Conservation (phyloP, 2,329 filamentous ascomycete genomes). For the Colletotrichum graminicola region DNA sequence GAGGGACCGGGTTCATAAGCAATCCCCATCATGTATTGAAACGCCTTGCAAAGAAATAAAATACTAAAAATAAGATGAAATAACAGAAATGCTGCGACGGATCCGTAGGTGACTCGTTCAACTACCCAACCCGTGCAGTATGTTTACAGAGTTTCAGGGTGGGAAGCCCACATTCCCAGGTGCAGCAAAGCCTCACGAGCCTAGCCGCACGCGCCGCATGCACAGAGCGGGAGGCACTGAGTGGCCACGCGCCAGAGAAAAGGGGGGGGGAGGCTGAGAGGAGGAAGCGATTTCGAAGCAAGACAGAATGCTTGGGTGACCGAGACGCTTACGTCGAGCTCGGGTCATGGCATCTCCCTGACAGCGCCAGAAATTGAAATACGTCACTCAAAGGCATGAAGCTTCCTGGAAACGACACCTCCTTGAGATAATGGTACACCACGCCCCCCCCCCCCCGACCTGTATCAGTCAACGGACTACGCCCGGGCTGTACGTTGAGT, state of each 20-base stretch:
- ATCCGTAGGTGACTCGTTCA: slow-evolving; percentile 15
- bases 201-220: neutral
- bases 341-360: slow-evolving; percentile 15
- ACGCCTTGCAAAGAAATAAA: slow-evolving; percentile 3
- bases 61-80: no score
- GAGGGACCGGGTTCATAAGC: slow-evolving; percentile 3
- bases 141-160: slow-evolving; percentile 29
- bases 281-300: slow-evolving; percentile 22
- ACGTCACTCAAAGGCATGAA: slow-evolving; percentile 27
- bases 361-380: slow-evolving; percentile 20
- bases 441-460: neutral
- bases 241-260: slow-evolving; percentile 19
- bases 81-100: slow-evolving; percentile 18
- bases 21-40: slow-evolving; percentile 21
- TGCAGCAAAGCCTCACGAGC: slow-evolving; percentile 19
- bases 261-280: slow-evolving; percentile 2
- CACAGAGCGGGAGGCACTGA: slow-evolving; percentile 3
- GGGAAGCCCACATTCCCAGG: slow-evolving; percentile 37
- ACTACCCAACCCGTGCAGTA: slow-evolving; percentile 2
- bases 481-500: slow-evolving; percentile 17
- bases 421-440: neutral
- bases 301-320: slow-evolving; percentile 11
- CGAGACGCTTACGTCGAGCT: slow-evolving; percentile 17
- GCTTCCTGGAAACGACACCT: slow-evolving; percentile 20
- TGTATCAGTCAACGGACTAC: slow-evolving; percentile 4